These are phyloP conservation scores for Oenanthe javanica DNA, from an alignment of 140 eudicot species.

Conservation along the genomic window DNA sequence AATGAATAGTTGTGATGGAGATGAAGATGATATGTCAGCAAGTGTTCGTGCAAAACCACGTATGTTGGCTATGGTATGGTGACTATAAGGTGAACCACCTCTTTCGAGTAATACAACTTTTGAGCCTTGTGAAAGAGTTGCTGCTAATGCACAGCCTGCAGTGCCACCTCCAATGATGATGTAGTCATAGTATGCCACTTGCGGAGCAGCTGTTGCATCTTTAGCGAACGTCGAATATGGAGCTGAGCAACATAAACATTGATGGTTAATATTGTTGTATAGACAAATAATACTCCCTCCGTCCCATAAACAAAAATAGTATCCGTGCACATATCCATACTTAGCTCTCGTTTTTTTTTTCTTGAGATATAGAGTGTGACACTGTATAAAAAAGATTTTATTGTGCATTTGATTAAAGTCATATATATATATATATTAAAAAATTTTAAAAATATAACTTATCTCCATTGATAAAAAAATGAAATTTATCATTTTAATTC, in stretches of 20 bases:
- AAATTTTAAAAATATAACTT: too few species aligned
- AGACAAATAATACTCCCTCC: too few species aligned
- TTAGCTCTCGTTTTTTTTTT: too few species aligned
- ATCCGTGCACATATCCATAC: too few species aligned
- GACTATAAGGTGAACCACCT: constrained; percentile 36
- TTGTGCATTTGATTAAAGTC: too few species aligned
- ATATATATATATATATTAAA: too few species aligned
- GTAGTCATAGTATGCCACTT: constrained; percentile 44
- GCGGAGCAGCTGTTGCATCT: constrained; percentile 53
- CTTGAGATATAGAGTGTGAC: too few species aligned
- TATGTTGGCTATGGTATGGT: constrained; percentile 36
- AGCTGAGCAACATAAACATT: constrained; percentile 29
- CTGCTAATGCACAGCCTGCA: constrained; percentile 73
- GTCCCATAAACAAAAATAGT: too few species aligned
- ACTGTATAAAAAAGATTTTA: too few species aligned
- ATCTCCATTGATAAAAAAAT: too few species aligned
- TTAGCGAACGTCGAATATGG: constrained; percentile 32
- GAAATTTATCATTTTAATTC: too few species aligned
- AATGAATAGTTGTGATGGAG: constrained; percentile 59
- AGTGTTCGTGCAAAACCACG: constrained; percentile 32
- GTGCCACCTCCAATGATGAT: constrained; percentile 84
- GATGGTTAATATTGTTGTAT: background rate
- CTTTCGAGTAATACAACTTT: constrained; percentile 26
- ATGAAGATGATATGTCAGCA: constrained; percentile 38
- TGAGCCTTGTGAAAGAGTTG: constrained; percentile 57